These are phyloP conservation scores for Ascochyta lentis DNA, from an alignment of 2,329 filamentous ascomycete genomes.

Conservation along the genomic window DNA sequence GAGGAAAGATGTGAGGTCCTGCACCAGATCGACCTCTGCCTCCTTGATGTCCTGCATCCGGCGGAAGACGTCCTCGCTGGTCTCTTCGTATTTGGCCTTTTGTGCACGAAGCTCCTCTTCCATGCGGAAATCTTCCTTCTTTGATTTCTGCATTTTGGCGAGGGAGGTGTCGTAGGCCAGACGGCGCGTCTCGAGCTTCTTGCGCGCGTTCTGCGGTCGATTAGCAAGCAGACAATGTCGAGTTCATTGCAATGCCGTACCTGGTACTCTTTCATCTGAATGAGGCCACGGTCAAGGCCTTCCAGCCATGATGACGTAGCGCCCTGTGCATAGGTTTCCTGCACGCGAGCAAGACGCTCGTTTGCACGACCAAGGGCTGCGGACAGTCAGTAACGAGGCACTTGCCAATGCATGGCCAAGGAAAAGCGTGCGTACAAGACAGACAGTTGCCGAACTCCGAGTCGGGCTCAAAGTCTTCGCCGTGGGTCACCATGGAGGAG, in stretches of 20 bases:
- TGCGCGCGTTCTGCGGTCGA: slow-evolving; percentile 70
- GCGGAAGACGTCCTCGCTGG: slow-evolving; percentile 86
- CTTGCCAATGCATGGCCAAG: background rate
- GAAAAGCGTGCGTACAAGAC: slow-evolving; percentile 61
- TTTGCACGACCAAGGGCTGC: slow-evolving; percentile 81
- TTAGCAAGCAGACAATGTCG: slow-evolving; percentile 17
- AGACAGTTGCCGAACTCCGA: slow-evolving; percentile 92
- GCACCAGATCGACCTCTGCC: slow-evolving; percentile 80
- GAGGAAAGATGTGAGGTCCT: slow-evolving; percentile 79
- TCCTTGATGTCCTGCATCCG: slow-evolving; percentile 98
- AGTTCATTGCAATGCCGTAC: slow-evolving; percentile 56
- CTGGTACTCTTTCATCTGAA: slow-evolving; percentile 98
- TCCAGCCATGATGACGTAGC: slow-evolving; percentile 87
- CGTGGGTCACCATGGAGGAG: slow-evolving; percentile 83
- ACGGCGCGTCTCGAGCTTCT: slow-evolving; percentile 90
- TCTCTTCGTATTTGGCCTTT: slow-evolving; percentile 96
- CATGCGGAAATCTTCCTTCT: slow-evolving; percentile 89
- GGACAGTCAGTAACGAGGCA: slow-evolving; percentile 23
- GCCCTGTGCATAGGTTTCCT: slow-evolving; percentile 80
- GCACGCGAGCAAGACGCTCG: slow-evolving; percentile 82
- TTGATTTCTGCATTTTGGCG: slow-evolving; percentile 89
- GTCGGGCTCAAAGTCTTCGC: slow-evolving; percentile 89
- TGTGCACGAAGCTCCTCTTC: slow-evolving; percentile 91
- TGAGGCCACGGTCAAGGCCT: slow-evolving; percentile 84
- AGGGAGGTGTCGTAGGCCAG: slow-evolving; percentile 90